Evolutionary conservation across 2,329 filamentous ascomycete species (phyloP).

Genomic region (Xylaria hypoxylon): DNA sequence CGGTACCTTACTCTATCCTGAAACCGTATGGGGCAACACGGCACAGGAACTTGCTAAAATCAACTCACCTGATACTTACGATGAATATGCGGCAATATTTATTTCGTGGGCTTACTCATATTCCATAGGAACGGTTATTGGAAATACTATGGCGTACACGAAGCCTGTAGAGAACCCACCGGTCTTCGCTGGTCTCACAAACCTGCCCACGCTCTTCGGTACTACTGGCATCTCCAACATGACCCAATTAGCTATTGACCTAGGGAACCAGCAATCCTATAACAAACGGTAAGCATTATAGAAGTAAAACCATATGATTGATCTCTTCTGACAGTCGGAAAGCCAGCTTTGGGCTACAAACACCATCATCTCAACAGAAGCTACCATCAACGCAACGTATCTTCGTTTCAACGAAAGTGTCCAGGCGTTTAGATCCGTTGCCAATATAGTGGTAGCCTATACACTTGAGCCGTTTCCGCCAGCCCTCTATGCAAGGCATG

Average conservation of each 20-base stretch:
- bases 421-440: not conserved
- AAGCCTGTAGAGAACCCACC: constrained; percentile 14
- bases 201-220: not conserved
- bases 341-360: constrained; percentile 7
- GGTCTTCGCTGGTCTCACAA: constrained; percentile 12
- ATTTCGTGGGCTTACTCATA: not conserved
- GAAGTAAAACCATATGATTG: not conserved
- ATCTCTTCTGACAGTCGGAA: not conserved
- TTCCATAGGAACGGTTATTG: not conserved
- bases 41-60: not conserved
- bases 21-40: not conserved
- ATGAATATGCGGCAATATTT: constrained; percentile 12
- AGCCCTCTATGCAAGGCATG: constrained; percentile 5
- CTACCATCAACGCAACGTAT: constrained; percentile 7
- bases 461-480: not conserved
- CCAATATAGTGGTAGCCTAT: constrained; percentile 5
- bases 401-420: constrained; percentile 14
- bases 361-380: constrained; percentile 8
- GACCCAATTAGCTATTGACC: not conserved
- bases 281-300: not conserved
- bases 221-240: not conserved
- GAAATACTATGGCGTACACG: constrained; percentile 14
- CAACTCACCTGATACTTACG: constrained; percentile 1
- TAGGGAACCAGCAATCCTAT: not conserved
- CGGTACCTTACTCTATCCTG: not conserved